Conservation (phyloP, 2,329 filamentous ascomycete species). For the Hypomyces rosellus region DNA sequence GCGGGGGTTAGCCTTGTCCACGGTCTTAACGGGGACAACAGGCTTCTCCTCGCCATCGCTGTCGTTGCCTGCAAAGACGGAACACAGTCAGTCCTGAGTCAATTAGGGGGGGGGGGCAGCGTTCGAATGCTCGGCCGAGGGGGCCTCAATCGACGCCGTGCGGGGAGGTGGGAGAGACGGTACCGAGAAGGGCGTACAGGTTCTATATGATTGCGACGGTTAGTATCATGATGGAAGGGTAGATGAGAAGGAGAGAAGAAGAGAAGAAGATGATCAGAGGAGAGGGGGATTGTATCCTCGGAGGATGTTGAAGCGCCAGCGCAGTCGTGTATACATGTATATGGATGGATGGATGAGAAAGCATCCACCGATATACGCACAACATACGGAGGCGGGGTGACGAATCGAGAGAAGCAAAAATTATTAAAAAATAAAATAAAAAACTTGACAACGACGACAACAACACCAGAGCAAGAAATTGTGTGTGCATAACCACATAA, state of each 20-base stretch:
- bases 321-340: not conserved
- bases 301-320: not conserved
- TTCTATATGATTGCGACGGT: constrained; percentile 53
- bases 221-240: not conserved
- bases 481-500: not conserved
- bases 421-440: not conserved
- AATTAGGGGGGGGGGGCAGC: constrained; percentile 5
- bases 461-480: not conserved
- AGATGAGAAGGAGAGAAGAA: not conserved
- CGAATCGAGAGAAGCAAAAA: constrained; percentile 4
- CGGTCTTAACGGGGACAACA: constrained; percentile 77
- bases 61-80: constrained; percentile 47
- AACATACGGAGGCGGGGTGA: constrained; percentile 1
- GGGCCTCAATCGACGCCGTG: constrained; percentile 10
- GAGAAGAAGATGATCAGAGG: not conserved
- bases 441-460: not conserved
- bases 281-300: not conserved
- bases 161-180: constrained; percentile 26
- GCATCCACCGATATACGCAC: not conserved
- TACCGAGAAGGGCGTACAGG: constrained; percentile 98
- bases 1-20: constrained; percentile 75
- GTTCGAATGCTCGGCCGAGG: constrained; percentile 9
- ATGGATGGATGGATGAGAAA: not conserved
- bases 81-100: constrained; percentile 9
- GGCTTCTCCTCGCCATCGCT: constrained; percentile 60